phyloP scores from a whole-genome alignment of 169 alveolate genomes.

The Haemoproteus tartakovskyi region DNA sequence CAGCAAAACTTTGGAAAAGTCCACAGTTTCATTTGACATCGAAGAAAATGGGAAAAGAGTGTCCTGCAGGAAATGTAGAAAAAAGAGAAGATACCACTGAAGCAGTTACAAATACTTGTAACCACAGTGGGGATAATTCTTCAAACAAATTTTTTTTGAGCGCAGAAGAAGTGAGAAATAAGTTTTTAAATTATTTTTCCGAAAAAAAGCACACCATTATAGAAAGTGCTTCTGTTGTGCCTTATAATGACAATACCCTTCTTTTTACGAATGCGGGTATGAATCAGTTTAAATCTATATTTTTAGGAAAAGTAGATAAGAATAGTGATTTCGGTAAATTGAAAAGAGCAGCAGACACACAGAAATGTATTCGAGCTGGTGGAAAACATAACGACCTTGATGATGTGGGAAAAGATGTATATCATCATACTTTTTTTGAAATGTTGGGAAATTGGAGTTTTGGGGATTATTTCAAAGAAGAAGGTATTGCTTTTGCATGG shows the following conservation, averaged over 20 bases:
- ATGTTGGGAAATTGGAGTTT: conserved; percentile 97
- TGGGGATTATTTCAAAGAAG: conserved; percentile 93
- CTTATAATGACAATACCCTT: conserved; percentile 90
- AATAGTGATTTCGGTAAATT: conserved; percentile 87
- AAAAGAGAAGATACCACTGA: too few relatives aligned
- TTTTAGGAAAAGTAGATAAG: conserved; percentile 87
- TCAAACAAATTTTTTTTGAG: not conserved
- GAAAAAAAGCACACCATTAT: conserved; percentile 71
- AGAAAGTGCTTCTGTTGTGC: conserved; percentile 85
- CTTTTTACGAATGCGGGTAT: conserved; percentile 93
- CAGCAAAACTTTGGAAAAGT: too few relatives aligned
- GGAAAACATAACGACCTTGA: conserved; percentile 87
- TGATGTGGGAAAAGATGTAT: conserved; percentile 94
- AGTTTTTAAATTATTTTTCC: conserved; percentile 79
- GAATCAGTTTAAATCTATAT: conserved; percentile 90
- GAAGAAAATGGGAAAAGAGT: not conserved
- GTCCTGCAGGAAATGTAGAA: too few relatives aligned
- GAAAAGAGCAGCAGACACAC: conserved; percentile 90
- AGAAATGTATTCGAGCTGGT: conserved; percentile 94
- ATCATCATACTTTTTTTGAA: conserved; percentile 94
- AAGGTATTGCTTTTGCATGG: conserved; percentile 92
- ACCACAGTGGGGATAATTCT: not conserved
- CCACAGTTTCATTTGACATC: too few relatives aligned
- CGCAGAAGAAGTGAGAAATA: conserved; percentile 69
- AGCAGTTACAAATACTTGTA: too few relatives aligned